A percentile compares a stretch with the other conserved stretches of the same genome.
Evolutionary conservation across 495 filamentous ascomycete species (phyloP).

Genomic region (Neurospora sp.): DNA sequence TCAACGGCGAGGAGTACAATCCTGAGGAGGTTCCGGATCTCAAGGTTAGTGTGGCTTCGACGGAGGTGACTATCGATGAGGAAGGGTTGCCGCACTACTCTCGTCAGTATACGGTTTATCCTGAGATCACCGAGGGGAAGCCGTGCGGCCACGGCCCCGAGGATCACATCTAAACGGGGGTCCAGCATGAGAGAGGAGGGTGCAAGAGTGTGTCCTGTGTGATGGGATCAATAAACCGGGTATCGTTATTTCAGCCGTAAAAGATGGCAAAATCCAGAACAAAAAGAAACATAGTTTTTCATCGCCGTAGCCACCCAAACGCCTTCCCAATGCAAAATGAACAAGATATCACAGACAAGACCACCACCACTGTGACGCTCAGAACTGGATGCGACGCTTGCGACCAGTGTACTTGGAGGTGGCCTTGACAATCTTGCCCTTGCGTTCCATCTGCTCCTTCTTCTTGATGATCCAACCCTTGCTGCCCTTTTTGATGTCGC

Average conservation of each 20-base stretch:
- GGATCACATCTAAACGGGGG: conserved; percentile 57
- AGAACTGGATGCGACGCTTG: conserved; percentile 55
- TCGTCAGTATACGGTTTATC: conserved; percentile 22
- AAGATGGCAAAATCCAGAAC: neutral
- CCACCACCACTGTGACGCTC: neutral
- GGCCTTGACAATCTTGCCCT: conserved; percentile 87
- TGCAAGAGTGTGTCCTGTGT: neutral
- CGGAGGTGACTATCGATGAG: conserved; percentile 22
- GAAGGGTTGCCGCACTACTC: conserved; percentile 24
- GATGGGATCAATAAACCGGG: conserved; percentile 6
- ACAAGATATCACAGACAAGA: neutral
- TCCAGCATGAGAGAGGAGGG: neutral
- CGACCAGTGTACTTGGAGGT: conserved; percentile 88
- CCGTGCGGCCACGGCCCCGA: conserved; percentile 62
- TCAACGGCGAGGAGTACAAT: conserved; percentile 22
- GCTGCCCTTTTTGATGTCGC: conserved; percentile 61
- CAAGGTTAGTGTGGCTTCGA: conserved; percentile 26
- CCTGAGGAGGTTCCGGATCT: conserved; percentile 22
- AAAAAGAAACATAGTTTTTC: conserved; percentile 1
- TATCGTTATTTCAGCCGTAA: conserved; percentile 10
- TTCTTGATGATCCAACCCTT: conserved; percentile 88
- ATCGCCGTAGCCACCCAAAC: conserved; percentile 8
- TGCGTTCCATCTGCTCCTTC: conserved; percentile 89
- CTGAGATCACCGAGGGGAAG: conserved; percentile 27
- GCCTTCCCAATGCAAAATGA: conserved; percentile 6